Conservation (phyloP, 1,284 basidiomycete genomes). For the Porogramme epimiltina region DNA sequence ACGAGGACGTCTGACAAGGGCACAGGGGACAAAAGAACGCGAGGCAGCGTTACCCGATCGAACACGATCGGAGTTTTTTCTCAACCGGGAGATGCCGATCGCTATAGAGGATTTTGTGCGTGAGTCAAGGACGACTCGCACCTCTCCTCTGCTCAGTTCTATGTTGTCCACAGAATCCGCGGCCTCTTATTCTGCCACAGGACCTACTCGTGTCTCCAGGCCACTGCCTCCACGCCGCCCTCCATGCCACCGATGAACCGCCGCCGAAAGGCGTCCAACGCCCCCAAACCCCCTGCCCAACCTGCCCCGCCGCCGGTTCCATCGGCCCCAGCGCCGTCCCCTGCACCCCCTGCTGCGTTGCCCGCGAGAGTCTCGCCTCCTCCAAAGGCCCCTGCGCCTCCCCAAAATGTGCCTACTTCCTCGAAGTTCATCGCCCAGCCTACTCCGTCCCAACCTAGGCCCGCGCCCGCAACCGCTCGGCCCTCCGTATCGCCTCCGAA, state of each 20-base stretch:
- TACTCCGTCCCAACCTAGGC: slow-evolving; percentile 7
- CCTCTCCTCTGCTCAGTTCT: slow-evolving; percentile 13
- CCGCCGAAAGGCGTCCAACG: slow-evolving; percentile 14
- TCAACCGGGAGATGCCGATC: slow-evolving; percentile 17
- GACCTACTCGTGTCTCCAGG: slow-evolving; percentile 15
- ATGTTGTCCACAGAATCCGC: slow-evolving; percentile 22
- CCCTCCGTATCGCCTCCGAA: slow-evolving; percentile 13
- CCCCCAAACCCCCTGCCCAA: slow-evolving; percentile 20
- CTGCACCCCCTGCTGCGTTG: neutral
- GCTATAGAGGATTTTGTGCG: slow-evolving; percentile 17
- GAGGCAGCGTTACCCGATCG: slow-evolving; percentile 5
- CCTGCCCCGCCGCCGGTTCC: slow-evolving; percentile 3
- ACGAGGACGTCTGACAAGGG: neutral
- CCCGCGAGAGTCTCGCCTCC: slow-evolving; percentile 17
- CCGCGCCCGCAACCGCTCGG: slow-evolving; percentile 11
- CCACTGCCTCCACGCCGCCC: slow-evolving; percentile 2
- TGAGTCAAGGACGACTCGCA: slow-evolving; percentile 3
- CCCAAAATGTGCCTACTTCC: slow-evolving; percentile 14
- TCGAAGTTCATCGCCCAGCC: slow-evolving; percentile 8
- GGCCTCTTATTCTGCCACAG: slow-evolving; percentile 17
- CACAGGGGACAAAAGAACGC: slow-evolving; percentile 6
- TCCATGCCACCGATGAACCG: slow-evolving; percentile 21
- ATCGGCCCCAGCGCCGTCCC: neutral
- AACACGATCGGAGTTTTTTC: slow-evolving; percentile 11
- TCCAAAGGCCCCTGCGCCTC: slow-evolving; percentile 9